Conservation (phyloP, 2,329 filamentous ascomycete genomes). For the Alternaria novae-zelandiae region DNA sequence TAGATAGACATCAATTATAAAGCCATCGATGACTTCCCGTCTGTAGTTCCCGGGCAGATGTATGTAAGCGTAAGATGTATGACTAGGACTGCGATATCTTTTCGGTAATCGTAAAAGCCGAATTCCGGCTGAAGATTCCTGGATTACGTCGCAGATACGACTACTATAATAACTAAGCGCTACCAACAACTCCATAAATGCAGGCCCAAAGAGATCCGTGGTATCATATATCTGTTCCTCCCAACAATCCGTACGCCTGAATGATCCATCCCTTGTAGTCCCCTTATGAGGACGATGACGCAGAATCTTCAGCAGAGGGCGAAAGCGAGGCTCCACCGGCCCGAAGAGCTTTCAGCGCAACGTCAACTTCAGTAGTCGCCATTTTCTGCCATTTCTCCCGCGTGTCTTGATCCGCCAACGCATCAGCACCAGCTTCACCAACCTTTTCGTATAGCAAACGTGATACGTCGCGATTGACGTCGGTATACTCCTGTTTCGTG, state of each 20-base stretch:
- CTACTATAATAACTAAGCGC: neutral
- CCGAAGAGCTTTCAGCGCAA: slow-evolving; percentile 62
- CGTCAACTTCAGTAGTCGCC: slow-evolving; percentile 78
- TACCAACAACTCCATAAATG: slow-evolving; percentile 2
- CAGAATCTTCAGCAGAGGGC: slow-evolving; percentile 35
- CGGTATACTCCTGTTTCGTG: slow-evolving; percentile 87
- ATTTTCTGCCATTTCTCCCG: slow-evolving; percentile 76
- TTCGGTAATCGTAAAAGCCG: neutral
- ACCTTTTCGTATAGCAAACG: slow-evolving; percentile 80
- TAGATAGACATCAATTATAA: neutral
- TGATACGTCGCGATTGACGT: slow-evolving; percentile 89
- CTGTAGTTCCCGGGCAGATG: neutral
- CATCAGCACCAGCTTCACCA: slow-evolving; percentile 54
- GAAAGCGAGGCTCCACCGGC: slow-evolving; percentile 22
- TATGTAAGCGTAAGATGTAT: neutral
- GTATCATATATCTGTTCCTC: slow-evolving; percentile 10
- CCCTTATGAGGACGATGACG: slow-evolving; percentile 35
- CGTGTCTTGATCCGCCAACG: slow-evolving; percentile 67
- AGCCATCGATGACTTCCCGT: neutral
- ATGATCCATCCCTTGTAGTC: neutral
- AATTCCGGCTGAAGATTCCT: neutral
- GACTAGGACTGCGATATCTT: neutral
- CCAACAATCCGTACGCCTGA: neutral
- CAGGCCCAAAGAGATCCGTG: slow-evolving; percentile 8
- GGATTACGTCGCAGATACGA: neutral